Percentiles rank a stretch among this genome's conserved stretches.
Conservation (phyloP, 2,329 filamentous ascomycete species). For the Alternaria brassicicola region DNA sequence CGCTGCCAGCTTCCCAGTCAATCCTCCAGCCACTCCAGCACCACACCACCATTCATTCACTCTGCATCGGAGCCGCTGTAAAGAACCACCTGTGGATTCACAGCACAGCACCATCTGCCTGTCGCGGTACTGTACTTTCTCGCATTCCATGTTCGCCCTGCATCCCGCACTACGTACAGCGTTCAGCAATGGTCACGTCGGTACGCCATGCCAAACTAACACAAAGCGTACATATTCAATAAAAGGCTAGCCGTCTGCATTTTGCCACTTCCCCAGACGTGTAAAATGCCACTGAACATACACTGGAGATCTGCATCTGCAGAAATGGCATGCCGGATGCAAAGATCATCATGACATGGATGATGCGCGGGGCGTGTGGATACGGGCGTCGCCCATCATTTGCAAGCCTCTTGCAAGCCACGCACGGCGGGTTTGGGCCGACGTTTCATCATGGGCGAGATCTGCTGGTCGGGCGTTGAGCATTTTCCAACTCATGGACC, state of each 20-base stretch:
- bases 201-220: constrained; percentile 2
- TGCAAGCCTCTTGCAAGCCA: not conserved
- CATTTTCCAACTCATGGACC: too few species aligned
- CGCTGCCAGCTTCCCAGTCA: not conserved
- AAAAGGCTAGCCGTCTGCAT: constrained; percentile 1
- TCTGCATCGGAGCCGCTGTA: not conserved
- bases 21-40: not conserved
- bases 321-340: not conserved
- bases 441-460: not conserved
- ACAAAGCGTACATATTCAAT: not conserved
- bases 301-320: not conserved
- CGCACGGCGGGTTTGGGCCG: not conserved
- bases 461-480: too few species aligned
- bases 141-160: constrained; percentile 11
- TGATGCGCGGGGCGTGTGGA: not conserved
- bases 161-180: constrained; percentile 9
- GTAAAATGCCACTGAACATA: not conserved
- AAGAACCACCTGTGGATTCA: not conserved
- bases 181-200: not conserved
- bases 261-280: not conserved
- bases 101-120: constrained; percentile 1
- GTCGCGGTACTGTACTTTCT: not conserved
- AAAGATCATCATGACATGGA: constrained; percentile 11
- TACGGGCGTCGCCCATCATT: not conserved
- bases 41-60: not conserved